Conservation (phyloP, 805 yeast species). For the Ogataea polymorpha region DNA sequence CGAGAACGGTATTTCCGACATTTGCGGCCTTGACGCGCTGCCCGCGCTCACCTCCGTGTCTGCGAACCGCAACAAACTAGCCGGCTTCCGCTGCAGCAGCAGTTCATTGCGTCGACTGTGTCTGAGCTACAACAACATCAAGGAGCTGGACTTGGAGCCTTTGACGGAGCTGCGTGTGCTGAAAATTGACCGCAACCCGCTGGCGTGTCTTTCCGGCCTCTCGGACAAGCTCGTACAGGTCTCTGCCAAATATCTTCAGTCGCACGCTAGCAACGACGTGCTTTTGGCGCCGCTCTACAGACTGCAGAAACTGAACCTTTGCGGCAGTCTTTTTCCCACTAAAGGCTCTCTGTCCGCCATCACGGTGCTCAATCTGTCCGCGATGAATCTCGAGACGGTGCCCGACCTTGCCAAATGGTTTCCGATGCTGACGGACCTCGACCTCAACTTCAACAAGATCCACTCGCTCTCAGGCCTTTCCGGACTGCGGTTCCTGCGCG, state of each 20-base stretch:
- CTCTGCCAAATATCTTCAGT: constrained; percentile 34
- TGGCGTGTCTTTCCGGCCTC: constrained; percentile 29
- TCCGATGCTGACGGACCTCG: constrained; percentile 46
- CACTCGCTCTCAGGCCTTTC: constrained; percentile 34
- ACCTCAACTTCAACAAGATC: constrained; percentile 48
- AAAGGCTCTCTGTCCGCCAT: constrained; percentile 31
- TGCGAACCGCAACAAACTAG: constrained; percentile 40
- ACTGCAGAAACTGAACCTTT: constrained; percentile 35
- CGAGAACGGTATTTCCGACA: constrained; percentile 36
- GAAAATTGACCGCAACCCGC: constrained; percentile 41
- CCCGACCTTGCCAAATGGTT: constrained; percentile 41
- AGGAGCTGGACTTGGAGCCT: constrained; percentile 30
- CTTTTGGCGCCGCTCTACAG: constrained; percentile 21
- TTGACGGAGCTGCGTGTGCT: constrained; percentile 42
- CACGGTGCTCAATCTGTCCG: constrained; percentile 41
- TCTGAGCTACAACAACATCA: constrained; percentile 38
- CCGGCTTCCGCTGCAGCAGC: constrained; percentile 21
- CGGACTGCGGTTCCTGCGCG: constrained; percentile 35
- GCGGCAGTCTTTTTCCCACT: constrained; percentile 24
- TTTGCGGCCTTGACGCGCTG: constrained; percentile 37
- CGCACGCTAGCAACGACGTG: constrained; percentile 20
- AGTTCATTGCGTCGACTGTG: constrained; percentile 36
- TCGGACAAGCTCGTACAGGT: constrained; percentile 40
- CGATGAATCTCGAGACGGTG: constrained; percentile 40
- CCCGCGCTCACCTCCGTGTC: constrained; percentile 39